phyloP scores from a whole-genome alignment of 2,329 filamentous ascomycete genomes.

The Camillea tinctor region DNA sequence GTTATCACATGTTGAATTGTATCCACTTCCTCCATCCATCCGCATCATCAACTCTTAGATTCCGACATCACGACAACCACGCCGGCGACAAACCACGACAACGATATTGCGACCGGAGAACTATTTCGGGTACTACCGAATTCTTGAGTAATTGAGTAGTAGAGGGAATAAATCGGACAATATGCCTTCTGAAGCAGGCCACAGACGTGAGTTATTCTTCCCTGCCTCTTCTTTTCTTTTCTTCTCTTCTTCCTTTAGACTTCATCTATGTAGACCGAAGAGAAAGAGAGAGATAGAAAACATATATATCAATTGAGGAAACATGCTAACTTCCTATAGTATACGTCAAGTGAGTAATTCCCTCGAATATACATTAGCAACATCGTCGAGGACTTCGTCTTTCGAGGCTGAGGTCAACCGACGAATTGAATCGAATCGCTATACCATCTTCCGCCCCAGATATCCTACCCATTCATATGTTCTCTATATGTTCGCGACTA shows the following conservation, averaged over 20 bases:
- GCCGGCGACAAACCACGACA: constrained; percentile 36
- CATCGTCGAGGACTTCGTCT: constrained; percentile 1
- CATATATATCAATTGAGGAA: no score
- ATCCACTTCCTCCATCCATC: constrained; percentile 18
- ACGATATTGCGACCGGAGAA: constrained; percentile 48
- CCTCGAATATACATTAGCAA: background rate
- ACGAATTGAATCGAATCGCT: constrained; percentile 4
- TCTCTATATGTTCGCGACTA: background rate
- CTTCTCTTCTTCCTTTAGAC: no score
- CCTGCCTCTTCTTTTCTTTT: background rate
- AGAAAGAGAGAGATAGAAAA: no score
- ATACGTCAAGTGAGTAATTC: constrained; percentile 79
- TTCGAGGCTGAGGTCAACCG: constrained; percentile 4
- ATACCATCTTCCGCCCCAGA: background rate
- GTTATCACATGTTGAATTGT: background rate
- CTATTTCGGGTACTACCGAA: constrained; percentile 37
- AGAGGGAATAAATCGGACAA: constrained; percentile 58
- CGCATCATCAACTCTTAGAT: constrained; percentile 26
- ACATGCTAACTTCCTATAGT: constrained; percentile 54
- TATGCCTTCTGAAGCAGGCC: constrained; percentile 86
- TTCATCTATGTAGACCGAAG: background rate
- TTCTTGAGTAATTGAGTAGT: constrained; percentile 45
- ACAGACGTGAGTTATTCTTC: constrained; percentile 71
- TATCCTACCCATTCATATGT: background rate
- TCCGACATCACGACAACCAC: constrained; percentile 40